Conservation (phyloP, 2,329 filamentous ascomycete genomes). For the Fusarium concolor region DNA sequence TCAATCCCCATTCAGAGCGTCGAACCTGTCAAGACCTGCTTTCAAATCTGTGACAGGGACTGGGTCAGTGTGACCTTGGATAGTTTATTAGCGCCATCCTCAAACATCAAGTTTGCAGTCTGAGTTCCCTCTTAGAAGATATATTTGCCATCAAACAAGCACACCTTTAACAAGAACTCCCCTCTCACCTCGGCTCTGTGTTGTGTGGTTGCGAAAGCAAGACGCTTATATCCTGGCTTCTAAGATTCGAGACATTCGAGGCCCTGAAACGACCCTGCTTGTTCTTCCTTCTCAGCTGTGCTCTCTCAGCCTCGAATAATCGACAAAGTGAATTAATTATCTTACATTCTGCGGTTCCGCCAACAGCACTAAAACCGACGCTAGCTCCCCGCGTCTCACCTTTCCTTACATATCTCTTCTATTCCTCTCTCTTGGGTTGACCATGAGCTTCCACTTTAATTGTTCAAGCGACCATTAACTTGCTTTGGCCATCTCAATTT, state of each 20-base stretch:
- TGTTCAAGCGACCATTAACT: slow-evolving; percentile 8
- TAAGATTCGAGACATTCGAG: background rate
- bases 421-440: slow-evolving; percentile 5
- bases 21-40: slow-evolving; percentile 1
- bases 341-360: slow-evolving; percentile 37
- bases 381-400: slow-evolving; percentile 48
- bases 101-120: slow-evolving; percentile 11
- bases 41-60: background rate
- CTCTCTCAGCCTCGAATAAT: slow-evolving; percentile 14
- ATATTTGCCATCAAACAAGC: background rate
- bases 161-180: background rate
- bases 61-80: slow-evolving; percentile 18
- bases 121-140: background rate
- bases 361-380: slow-evolving; percentile 41
- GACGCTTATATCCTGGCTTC: background rate
- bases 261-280: background rate
- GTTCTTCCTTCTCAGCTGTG: background rate
- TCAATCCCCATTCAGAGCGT: slow-evolving; percentile 5
- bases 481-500: slow-evolving; percentile 1
- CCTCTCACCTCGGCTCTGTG: background rate
- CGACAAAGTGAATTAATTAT: slow-evolving; percentile 4
- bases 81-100: slow-evolving; percentile 25
- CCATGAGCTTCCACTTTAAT: slow-evolving; percentile 13
- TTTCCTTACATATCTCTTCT: slow-evolving; percentile 30
- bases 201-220: background rate